Evolutionary conservation across 768 basidiomycete species (phyloP).

Genomic region (Nidularia pulvinata): DNA sequence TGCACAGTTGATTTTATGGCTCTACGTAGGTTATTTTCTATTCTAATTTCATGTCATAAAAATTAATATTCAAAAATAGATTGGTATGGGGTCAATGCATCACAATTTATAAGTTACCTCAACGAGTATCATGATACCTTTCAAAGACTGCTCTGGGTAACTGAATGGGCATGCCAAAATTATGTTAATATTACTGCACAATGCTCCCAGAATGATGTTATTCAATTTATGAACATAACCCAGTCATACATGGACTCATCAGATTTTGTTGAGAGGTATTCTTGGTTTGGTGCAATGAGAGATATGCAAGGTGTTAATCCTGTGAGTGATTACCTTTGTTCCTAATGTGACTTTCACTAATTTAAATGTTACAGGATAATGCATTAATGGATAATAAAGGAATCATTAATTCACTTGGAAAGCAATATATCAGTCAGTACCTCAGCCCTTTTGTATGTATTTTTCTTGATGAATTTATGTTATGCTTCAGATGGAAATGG

Average conservation of each 20-base stretch:
- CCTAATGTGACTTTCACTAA: not conserved
- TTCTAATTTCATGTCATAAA: not conserved
- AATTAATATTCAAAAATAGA: slow-evolving; percentile 17
- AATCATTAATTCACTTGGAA: slow-evolving; percentile 43
- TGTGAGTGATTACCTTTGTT: slow-evolving; percentile 19
- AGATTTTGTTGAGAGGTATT: slow-evolving; percentile 55
- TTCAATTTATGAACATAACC: slow-evolving; percentile 47
- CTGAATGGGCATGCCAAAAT: slow-evolving; percentile 62
- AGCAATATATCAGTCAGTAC: slow-evolving; percentile 39
- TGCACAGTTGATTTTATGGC: slow-evolving; percentile 62
- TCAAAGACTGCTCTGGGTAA: slow-evolving; percentile 55
- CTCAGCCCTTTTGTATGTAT: not conserved
- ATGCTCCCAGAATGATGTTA: slow-evolving; percentile 43
- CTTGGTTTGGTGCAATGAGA: slow-evolving; percentile 61
- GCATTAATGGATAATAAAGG: slow-evolving; percentile 40
- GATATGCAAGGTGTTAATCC: slow-evolving; percentile 46
- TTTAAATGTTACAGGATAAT: slow-evolving; percentile 28
- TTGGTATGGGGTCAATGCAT: slow-evolving; percentile 54
- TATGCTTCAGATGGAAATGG: not conserved
- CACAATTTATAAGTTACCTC: slow-evolving; percentile 43
- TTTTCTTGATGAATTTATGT: not conserved
- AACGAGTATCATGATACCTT: slow-evolving; percentile 51
- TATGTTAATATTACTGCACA: slow-evolving; percentile 38
- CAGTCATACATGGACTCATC: slow-evolving; percentile 53
- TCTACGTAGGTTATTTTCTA: slow-evolving; percentile 33